phyloP scores from a whole-genome alignment of 495 filamentous ascomycete species.

The Penicillium desertorum region DNA sequence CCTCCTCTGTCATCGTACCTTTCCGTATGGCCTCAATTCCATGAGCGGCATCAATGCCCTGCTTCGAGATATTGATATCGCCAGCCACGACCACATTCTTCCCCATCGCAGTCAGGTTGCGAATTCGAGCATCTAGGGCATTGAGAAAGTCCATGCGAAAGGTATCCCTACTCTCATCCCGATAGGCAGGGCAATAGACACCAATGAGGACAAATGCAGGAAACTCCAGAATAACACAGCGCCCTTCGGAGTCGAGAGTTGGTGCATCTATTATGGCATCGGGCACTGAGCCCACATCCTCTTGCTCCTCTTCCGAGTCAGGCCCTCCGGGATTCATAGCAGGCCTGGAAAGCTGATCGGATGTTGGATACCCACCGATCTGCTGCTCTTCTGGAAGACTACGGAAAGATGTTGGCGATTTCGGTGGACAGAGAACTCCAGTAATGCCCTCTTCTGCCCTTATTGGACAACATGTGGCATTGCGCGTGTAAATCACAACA shows the following conservation, averaged over 20 bases:
- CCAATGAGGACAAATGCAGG: slow-evolving; percentile 92
- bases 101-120: slow-evolving; percentile 77
- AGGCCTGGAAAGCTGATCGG: slow-evolving; percentile 58
- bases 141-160: slow-evolving; percentile 80
- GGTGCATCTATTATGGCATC: slow-evolving; percentile 59
- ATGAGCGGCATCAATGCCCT: slow-evolving; percentile 71
- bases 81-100: slow-evolving; percentile 84
- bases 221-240: slow-evolving; percentile 91
- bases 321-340: background rate
- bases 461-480: slow-evolving; percentile 82
- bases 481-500: slow-evolving; percentile 92
- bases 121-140: slow-evolving; percentile 75
- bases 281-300: background rate
- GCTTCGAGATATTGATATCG: slow-evolving; percentile 84
- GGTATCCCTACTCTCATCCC: slow-evolving; percentile 78
- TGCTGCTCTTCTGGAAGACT: slow-evolving; percentile 74
- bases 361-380: slow-evolving; percentile 87
- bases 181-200: slow-evolving; percentile 83
- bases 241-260: slow-evolving; percentile 83
- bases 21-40: slow-evolving; percentile 69
- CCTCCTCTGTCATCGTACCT: slow-evolving; percentile 59
- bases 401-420: slow-evolving; percentile 69
- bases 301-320: slow-evolving; percentile 12
- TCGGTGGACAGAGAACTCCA: slow-evolving; percentile 75
- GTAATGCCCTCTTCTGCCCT: slow-evolving; percentile 91